Base-by-base conservation (phyloP, 2,329 filamentous ascomycete genomes). In the Byssochlamys sp. region DNA sequence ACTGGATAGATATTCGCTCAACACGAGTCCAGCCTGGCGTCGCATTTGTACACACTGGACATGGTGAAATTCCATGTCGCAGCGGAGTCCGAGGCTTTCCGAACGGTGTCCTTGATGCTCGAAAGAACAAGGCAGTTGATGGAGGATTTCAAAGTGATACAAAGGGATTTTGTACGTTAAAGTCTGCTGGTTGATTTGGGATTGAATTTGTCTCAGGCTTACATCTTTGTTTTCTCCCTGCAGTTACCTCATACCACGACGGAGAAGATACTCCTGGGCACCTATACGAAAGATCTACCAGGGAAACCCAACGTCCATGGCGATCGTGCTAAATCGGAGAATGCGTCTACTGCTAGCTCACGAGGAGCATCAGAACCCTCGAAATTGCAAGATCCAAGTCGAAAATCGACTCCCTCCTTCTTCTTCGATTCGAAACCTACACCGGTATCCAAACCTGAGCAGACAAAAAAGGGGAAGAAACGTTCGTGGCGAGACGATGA, bases 21-120 rank as follows among this genome's bases (percentile, higher is more conserved):
- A 45, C 75, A 77, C 60, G 71, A 76, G n/a, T 68, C 62, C 2
- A 61, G 75, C 28, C 63, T 78, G 2, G 64, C 67, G 33, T 72
- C 69, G 2, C 76, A 78, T 59, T 57, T 75, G 1, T 65, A 71
- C 52, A 69, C 77, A 61, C 63, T 76, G 7, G 64, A 69, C 14
- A 65, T 69, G 58, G 64, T 76, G 2, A 67, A 69, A 53, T 59
- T 61, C 5, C 69, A 73, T 50, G 61, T 70, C 9, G 59, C 62
- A 3, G 57, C 62, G 9, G 65, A 70, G 29, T 60, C 61, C 5
- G 68, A 70, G 33, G 66, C 68, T 11, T 67, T 63, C 39, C 65
- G 63, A 11, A 63, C 67, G 4, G 63, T 77, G 2, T 67, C 68
- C 1, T 63, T 67, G 5, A 74, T 77, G 66, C 60, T 77, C 14